phyloP scores from a whole-genome alignment of 305 asterid genomes.

The Plantago lanceolata region DNA sequence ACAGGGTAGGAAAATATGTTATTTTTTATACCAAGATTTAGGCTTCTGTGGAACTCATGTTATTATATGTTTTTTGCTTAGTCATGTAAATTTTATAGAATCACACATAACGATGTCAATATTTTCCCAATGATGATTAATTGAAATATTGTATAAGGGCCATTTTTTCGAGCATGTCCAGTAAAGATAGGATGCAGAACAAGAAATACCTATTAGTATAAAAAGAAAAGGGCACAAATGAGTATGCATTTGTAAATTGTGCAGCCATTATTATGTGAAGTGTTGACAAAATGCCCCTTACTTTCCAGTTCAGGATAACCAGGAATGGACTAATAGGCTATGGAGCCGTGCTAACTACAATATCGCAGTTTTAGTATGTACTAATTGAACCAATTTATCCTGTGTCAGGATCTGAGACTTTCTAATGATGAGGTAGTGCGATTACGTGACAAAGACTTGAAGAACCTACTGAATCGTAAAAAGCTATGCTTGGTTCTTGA shows the following conservation, averaged over 20 bases:
- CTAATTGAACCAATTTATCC: slow-evolving; percentile 19
- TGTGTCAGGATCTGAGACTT: slow-evolving; percentile 72
- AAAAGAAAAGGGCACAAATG: background rate
- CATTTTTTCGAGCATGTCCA: background rate
- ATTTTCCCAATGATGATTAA: background rate
- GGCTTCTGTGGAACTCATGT: too few species aligned
- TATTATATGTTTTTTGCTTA: too few species aligned
- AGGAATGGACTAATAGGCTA: background rate
- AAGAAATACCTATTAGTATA: background rate
- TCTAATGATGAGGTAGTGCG: slow-evolving; percentile 61
- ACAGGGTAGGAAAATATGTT: too few species aligned
- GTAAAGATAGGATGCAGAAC: background rate
- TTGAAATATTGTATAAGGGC: background rate
- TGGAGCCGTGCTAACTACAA: background rate
- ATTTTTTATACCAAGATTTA: too few species aligned
- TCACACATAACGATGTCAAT: background rate
- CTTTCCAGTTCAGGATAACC: background rate
- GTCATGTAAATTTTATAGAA: background rate
- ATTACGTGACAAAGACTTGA: slow-evolving; percentile 69
- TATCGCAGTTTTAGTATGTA: background rate
- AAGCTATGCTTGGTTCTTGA: slow-evolving; percentile 84
- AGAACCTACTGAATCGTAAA: slow-evolving; percentile 47
- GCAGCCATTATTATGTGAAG: background rate
- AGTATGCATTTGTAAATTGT: background rate
- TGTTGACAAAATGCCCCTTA: background rate